Evolutionary conservation across 2,329 filamentous ascomycete species (phyloP).

Genomic region (Aspergillus oerlinghausenensis): DNA sequence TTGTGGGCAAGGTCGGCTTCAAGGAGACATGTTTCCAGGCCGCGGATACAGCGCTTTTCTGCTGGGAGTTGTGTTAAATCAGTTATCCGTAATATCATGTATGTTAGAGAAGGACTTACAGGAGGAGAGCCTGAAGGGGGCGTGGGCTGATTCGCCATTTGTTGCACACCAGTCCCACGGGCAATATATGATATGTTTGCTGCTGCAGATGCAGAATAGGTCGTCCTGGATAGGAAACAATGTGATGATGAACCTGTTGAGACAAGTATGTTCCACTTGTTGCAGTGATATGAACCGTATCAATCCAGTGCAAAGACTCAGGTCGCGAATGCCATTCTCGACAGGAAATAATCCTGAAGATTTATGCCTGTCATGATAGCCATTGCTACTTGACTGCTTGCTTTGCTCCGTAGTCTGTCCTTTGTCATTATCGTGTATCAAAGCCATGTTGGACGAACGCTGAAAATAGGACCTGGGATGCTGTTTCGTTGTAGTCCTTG

Average conservation of each 20-base stretch:
- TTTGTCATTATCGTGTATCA: background rate
- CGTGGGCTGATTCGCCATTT: background rate
- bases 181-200: background rate
- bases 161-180: background rate
- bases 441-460: background rate
- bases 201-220: background rate
- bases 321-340: background rate
- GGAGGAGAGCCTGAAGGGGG: background rate
- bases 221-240: background rate
- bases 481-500: background rate
- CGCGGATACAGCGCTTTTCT: background rate
- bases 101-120: background rate
- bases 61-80: background rate
- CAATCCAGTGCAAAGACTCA: background rate
- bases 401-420: background rate
- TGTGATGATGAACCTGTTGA: background rate
- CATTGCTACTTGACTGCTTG: background rate
- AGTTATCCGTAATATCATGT: too few species aligned
- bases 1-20: background rate
- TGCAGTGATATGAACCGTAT: background rate
- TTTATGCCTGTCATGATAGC: background rate
- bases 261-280: background rate
- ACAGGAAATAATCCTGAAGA: background rate
- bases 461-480: background rate
- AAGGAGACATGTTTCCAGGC: background rate